Conservation (phyloP, 2,329 filamentous ascomycete genomes). For the Orbilia ellipsospora region DNA sequence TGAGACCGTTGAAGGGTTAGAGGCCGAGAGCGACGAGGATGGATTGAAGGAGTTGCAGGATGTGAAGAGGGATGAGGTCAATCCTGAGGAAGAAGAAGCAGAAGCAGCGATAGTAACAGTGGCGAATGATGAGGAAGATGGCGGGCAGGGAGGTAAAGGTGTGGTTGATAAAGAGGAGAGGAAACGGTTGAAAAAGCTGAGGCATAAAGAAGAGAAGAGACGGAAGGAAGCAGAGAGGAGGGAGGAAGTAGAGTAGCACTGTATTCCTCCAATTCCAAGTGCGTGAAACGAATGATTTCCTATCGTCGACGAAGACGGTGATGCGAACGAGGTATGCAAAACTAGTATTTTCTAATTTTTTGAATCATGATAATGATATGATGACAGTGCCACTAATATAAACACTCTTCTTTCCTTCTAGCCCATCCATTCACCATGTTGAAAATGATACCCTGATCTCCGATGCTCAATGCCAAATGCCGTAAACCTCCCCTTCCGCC, state of each 20-base stretch:
- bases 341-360: not conserved
- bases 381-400: no score
- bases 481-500: not conserved
- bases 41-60: conserved; percentile 36
- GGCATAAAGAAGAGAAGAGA: conserved; percentile 42
- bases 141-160: conserved; percentile 6
- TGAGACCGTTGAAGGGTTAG: conserved; percentile 46
- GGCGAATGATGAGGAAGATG: conserved; percentile 7
- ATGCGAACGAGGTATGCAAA: not conserved
- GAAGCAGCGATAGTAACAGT: conserved; percentile 1
- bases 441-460: not conserved
- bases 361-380: no score
- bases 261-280: not conserved
- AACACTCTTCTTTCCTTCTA: not conserved
- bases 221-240: conserved; percentile 39
- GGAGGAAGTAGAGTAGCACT: conserved; percentile 23
- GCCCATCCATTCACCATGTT: not conserved
- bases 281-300: not conserved
- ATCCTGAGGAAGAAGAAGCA: conserved; percentile 13
- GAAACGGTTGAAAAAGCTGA: conserved; percentile 43
- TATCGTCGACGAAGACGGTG: not conserved
- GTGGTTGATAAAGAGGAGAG: conserved; percentile 44
- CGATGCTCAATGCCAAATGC: not conserved
- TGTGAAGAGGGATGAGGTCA: conserved; percentile 19
- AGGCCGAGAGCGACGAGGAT: conserved; percentile 36